Evolutionary conservation across 352 stramenopile species (phyloP), one percentile per base, ranked within the genome.

Genomic region (Detonula confervacea): DNA sequence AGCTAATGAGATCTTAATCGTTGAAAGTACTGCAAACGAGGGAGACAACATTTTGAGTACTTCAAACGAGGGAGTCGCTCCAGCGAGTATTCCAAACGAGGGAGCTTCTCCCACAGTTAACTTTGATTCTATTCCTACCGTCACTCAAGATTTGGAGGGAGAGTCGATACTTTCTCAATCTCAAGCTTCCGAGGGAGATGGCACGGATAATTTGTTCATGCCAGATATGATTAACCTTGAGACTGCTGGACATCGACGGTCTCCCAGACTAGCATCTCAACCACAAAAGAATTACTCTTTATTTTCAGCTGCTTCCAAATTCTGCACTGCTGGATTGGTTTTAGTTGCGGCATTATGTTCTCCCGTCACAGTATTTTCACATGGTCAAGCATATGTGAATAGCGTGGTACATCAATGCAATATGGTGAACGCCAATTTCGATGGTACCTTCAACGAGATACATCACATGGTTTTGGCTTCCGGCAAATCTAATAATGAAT

Each of bases 391-490:
- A 8, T 8, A n/a, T 9, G 39, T 29, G 3, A 25, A 29, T 11
- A 64, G 25, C 30, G 20, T 16, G 16, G 37, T 46, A 16, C 37
- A 46, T 46, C 37, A 46, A 46, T 46, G 37, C 16, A 46, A 46
- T 46, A 46, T 46, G 37, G 37, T 46, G n/a, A n/a, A n/a, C n/a
- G n/a, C n/a, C n/a, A 18, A 35, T 20, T 70, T 24, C 29, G 18
- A 70, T 37, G 46, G 46, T 33, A 59, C 44, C 3, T 16, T 59
- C 22, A 71, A 71, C 18, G 27, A 44, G 35, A 35, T 71, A 8
- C 46, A 71, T 37, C 39, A 33, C 16, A 20, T 60, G 11, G n/a
- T 24, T 52, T 42, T 35, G 24, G 37, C 27, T 11, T 11, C 33
- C 33, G 5, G 9, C 30, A 72, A 14, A 39, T 63, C n/a, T 22